phyloP scores from a whole-genome alignment of 768 basidiomycete species.

The Lepiota venenata region DNA sequence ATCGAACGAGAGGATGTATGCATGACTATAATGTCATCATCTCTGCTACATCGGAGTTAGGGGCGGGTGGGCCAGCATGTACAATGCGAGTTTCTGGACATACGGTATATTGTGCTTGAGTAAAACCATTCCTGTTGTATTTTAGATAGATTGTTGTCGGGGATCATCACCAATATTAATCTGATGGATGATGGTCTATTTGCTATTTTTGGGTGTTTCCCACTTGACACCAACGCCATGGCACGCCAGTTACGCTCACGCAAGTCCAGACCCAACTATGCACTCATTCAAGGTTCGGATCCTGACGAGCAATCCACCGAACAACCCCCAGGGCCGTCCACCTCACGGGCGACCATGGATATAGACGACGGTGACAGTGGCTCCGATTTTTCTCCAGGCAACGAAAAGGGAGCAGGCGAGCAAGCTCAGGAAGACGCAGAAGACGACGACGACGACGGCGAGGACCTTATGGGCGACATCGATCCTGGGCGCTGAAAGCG shows the following conservation, averaged over 20 bases:
- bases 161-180: too few species aligned
- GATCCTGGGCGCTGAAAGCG: conserved; percentile 19
- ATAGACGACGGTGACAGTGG: conserved; percentile 39
- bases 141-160: too few species aligned
- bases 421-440: conserved; percentile 28
- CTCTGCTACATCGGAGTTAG: too few species aligned
- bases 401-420: conserved; percentile 19
- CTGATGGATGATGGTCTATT: too few species aligned
- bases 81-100: too few species aligned
- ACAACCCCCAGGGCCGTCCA: conserved; percentile 30
- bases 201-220: too few species aligned
- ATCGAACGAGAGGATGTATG: too few species aligned
- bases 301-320: conserved; percentile 31
- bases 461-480: conserved; percentile 24
- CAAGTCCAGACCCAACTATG: conserved; percentile 50
- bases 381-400: conserved; percentile 57
- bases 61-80: too few species aligned
- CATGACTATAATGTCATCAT: too few species aligned
- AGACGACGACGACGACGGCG: conserved; percentile 26
- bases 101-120: too few species aligned
- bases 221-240: conserved; percentile 31
- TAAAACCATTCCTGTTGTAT: too few species aligned
- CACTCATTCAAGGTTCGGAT: conserved; percentile 29
- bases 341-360: conserved; percentile 27
- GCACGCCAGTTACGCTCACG: conserved; percentile 53